Conservation (phyloP, 2,329 filamentous ascomycete genomes). For the Talaromyces sp. region DNA sequence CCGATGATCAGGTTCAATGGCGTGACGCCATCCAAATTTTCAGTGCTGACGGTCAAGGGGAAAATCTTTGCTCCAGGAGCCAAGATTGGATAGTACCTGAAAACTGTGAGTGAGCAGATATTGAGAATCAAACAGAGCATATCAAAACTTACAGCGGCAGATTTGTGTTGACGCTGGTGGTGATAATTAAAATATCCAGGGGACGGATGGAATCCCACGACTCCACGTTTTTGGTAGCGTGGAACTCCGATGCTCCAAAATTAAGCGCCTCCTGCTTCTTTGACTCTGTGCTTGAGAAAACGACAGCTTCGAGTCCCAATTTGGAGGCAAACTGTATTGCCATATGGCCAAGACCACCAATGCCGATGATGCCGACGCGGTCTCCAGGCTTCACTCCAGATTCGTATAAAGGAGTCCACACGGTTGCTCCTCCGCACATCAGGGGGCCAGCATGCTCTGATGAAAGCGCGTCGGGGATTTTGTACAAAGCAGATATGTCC, state of each 20-base stretch:
- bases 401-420: slow-evolving; percentile 58
- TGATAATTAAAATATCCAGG: background rate
- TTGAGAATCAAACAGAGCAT: background rate
- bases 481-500: background rate
- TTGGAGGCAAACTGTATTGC: slow-evolving; percentile 68
- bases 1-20: background rate
- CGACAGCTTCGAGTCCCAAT: slow-evolving; percentile 62
- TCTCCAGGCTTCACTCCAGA: slow-evolving; percentile 65
- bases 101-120: background rate
- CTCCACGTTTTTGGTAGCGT: slow-evolving; percentile 52
- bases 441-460: slow-evolving; percentile 27
- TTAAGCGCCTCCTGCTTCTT: slow-evolving; percentile 51
- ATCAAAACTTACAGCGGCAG: background rate
- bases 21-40: background rate
- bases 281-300: slow-evolving; percentile 50
- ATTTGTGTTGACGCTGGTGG: background rate
- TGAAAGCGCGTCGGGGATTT: background rate
- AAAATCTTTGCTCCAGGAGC: background rate
- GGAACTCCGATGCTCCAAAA: slow-evolving; percentile 54
- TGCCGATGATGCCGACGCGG: slow-evolving; percentile 65
- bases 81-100: background rate
- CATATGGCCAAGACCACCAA: slow-evolving; percentile 69
- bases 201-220: background rate
- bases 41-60: background rate
- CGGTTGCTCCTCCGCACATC: slow-evolving; percentile 39